Conservation (phyloP, 108 stramenopile species). For the Chaetoceros tenuissimus region DNA sequence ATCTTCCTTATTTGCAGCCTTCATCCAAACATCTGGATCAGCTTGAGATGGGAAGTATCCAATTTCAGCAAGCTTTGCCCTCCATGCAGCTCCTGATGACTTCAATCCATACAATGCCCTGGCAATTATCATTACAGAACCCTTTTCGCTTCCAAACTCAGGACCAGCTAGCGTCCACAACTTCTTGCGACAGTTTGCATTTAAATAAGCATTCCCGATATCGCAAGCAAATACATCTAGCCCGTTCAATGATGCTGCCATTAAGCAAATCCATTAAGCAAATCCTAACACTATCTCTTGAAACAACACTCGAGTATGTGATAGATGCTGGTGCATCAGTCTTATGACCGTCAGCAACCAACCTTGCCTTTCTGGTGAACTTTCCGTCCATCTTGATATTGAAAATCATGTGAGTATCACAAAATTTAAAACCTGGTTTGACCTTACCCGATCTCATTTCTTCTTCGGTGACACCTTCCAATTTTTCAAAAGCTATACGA, state of each 20-base stretch:
- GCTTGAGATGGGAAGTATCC: background rate
- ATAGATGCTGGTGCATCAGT: constrained; percentile 3
- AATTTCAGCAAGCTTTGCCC: constrained; percentile 4
- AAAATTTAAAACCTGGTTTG: too few species aligned
- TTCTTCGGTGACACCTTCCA: constrained; percentile 1
- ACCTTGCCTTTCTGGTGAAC: constrained; percentile 20
- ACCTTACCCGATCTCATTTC: background rate
- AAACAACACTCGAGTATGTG: constrained; percentile 21
- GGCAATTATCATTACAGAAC: constrained; percentile 4
- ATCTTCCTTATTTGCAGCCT: background rate
- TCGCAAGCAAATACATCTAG: constrained; percentile 13
- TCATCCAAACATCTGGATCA: constrained; percentile 2
- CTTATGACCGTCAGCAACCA: constrained; percentile 17
- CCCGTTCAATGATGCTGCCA: constrained; percentile 15
- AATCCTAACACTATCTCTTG: constrained; percentile 25
- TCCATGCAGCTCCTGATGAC: constrained; percentile 14
- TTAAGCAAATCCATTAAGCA: constrained; percentile 15
- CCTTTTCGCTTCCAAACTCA: constrained; percentile 4
- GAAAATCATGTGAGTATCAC: constrained; percentile 15
- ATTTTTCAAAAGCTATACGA: constrained; percentile 20
- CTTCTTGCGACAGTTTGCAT: background rate
- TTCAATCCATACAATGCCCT: constrained; percentile 6
- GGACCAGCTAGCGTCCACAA: background rate
- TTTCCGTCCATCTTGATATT: constrained; percentile 18
- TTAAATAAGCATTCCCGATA: constrained; percentile 26